A percentile compares a stretch with the other conserved stretches of the same genome.
These are phyloP conservation scores for Pachysolen tannophilus DNA, from an alignment of 805 yeast genomes.

Conservation along the genomic window DNA sequence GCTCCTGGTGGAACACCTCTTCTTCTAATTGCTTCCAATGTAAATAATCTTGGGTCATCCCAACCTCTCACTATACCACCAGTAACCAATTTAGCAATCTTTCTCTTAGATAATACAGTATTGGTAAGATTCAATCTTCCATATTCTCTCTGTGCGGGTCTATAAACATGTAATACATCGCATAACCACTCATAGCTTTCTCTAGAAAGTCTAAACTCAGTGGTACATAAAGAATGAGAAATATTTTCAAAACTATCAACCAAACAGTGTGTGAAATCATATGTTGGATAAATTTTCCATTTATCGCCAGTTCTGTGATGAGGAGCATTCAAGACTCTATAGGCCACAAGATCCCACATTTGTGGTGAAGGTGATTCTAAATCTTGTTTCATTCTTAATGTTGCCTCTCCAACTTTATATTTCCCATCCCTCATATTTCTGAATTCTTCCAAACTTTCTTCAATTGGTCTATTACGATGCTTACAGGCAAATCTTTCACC, in stretches of 20 bases:
- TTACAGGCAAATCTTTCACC: conserved; percentile 83
- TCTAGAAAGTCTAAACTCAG: conserved; percentile 86
- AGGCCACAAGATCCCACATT: conserved; percentile 99
- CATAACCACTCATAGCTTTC: conserved; percentile 98
- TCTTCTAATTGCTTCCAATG: conserved; percentile 89
- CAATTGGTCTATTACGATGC: conserved; percentile 64
- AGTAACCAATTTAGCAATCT: conserved; percentile 86
- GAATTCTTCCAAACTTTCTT: conserved; percentile 72
- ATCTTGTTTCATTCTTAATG: conserved; percentile 95
- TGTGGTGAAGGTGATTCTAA: conserved; percentile 87
- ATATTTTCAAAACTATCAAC: conserved; percentile 97
- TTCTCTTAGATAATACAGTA: conserved; percentile 89
- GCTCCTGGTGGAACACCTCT: conserved; percentile 99
- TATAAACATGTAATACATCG: conserved; percentile 87
- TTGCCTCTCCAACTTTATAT: conserved; percentile 86
- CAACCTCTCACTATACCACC: conserved; percentile 83
- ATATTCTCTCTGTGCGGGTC: conserved; percentile 98
- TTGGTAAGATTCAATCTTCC: conserved; percentile 96
- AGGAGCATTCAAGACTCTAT: conserved; percentile 83
- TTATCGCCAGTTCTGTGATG: conserved; percentile 96
- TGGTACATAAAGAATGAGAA: conserved; percentile 92
- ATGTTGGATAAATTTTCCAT: conserved; percentile 98
- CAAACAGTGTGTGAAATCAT: conserved; percentile 97
- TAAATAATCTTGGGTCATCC: conserved; percentile 97
- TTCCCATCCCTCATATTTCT: conserved; percentile 88